Base-by-base conservation (phyloP, 345 rosid species). In the Populus euphratica region DNA sequence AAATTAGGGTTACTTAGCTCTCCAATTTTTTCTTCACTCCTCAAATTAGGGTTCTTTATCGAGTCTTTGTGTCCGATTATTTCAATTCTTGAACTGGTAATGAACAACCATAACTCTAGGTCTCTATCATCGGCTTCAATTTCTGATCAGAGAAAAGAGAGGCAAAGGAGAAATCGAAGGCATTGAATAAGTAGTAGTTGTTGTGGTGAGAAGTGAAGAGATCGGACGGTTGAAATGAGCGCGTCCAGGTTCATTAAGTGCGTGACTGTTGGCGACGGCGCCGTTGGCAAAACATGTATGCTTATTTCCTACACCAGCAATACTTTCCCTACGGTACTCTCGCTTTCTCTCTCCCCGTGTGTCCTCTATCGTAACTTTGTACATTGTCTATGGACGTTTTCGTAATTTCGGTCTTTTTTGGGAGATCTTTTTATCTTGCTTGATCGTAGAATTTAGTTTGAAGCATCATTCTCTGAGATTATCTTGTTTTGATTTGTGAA, bases 221-320 rank as follows among this genome's bases (percentile, higher is more conserved):
- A 79, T 75, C 79, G 33, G 79, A 50, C 20, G 63, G 75, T 38
- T n/a, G 67, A 76, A 74, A 92, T 93, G 98, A 92, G 95, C 72
- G 98, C 93, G 35, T 87, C 93, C 68, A 86, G 92, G 86, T 92
- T 91, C 76, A 90, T 92, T n/a, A 91, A 91, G 87, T 92, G 97
- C 78, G 95, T 91, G 62, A 92, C 97, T 38, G 97, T 92, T 54
- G 97, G 97, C 85, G 94, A 92, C 76, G 97, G 97, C 41, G 94
- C 94, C 62, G 94, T 92, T 65, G 97, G 94, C 49, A 92, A 92
- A 86, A 92, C 97, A 17, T 92, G 97, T 83, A 86, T 92, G 88
- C 86, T 92, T 78, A 91, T 91, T 72, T 92, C 95, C 76, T 92
- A 92, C 81, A 93, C 98, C 75, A 94, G 98, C 90, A 94, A 94